Evolutionary conservation across 108 stramenopile genomes (phyloP).

Genomic region (Pseudonitzschia multiseries): DNA sequence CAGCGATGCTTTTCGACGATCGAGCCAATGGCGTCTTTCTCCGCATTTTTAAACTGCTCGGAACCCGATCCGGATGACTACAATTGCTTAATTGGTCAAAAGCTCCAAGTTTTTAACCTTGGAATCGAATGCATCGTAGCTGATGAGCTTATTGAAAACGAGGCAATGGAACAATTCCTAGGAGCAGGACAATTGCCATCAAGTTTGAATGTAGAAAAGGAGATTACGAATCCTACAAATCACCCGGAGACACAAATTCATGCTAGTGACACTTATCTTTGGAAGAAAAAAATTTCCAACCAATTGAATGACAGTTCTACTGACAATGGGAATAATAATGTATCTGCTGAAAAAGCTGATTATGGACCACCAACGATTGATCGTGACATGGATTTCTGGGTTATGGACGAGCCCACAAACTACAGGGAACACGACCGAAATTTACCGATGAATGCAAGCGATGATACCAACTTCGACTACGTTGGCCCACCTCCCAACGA

Average conservation of each 20-base stretch:
- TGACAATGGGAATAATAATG: not conserved
- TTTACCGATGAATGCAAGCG: conserved; percentile 11
- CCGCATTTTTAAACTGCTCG: conserved; percentile 43
- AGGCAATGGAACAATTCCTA: conserved; percentile 37
- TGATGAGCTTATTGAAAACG: conserved; percentile 43
- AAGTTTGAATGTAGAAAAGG: conserved; percentile 1
- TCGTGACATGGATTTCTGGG: conserved; percentile 44
- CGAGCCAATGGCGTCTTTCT: conserved; percentile 38
- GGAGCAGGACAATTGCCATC: conserved; percentile 30
- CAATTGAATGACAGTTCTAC: not conserved
- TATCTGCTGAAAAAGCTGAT: conserved; percentile 10
- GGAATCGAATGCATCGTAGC: conserved; percentile 75
- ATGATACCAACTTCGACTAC: conserved; percentile 20
- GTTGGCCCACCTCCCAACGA: conserved; percentile 15
- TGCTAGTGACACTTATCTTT: not conserved
- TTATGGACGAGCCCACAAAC: conserved; percentile 44
- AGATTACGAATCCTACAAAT: not conserved
- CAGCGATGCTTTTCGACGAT: conserved; percentile 35
- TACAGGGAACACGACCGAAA: conserved; percentile 1
- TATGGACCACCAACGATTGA: conserved; percentile 40
- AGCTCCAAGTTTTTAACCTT: conserved; percentile 82
- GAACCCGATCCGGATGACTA: conserved; percentile 74
- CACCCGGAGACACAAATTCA: not conserved
- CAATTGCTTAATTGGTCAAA: conserved; percentile 83
- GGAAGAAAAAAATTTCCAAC: not conserved